Conservation (phyloP, 805 yeast species). For the Candida piceae region DNA sequence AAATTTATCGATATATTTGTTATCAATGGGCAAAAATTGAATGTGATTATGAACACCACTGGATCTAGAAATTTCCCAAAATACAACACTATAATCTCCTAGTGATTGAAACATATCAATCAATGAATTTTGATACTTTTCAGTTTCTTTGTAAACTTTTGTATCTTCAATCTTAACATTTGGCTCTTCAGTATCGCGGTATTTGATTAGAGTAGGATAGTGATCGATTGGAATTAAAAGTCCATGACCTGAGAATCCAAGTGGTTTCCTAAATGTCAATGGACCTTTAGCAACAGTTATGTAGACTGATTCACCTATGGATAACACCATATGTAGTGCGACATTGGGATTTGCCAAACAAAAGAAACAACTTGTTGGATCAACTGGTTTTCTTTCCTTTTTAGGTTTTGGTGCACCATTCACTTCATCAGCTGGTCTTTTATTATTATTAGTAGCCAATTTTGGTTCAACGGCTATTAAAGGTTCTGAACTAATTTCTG, state of each 20-base stretch:
- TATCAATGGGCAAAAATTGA: slow-evolving; percentile 67
- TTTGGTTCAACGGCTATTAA: too few species aligned
- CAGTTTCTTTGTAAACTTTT: slow-evolving; percentile 40
- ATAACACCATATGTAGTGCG: slow-evolving; percentile 73
- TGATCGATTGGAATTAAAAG: slow-evolving; percentile 78
- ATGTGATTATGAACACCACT: slow-evolving; percentile 70
- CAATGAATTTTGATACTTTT: slow-evolving; percentile 42
- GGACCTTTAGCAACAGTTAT: slow-evolving; percentile 87
- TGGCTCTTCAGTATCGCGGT: slow-evolving; percentile 21
- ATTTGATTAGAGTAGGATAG: slow-evolving; percentile 36
- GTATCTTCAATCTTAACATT: slow-evolving; percentile 25
- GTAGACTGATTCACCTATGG: slow-evolving; percentile 64
- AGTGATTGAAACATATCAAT: slow-evolving; percentile 40
- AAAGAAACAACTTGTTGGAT: slow-evolving; percentile 69
- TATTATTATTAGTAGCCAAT: slow-evolving; percentile 1
- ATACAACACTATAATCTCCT: slow-evolving; percentile 46
- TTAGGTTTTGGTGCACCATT: slow-evolving; percentile 4
- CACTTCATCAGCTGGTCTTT: background rate
- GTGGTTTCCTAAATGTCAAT: slow-evolving; percentile 45
- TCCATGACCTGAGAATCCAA: slow-evolving; percentile 73
- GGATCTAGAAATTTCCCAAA: slow-evolving; percentile 63
- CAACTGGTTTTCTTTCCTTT: slow-evolving; percentile 35
- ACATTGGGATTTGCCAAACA: slow-evolving; percentile 76
- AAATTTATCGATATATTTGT: slow-evolving; percentile 35
- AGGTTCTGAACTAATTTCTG: too few species aligned